Conservation (phyloP, 768 basidiomycete species). For the Amanita exitialis region DNA sequence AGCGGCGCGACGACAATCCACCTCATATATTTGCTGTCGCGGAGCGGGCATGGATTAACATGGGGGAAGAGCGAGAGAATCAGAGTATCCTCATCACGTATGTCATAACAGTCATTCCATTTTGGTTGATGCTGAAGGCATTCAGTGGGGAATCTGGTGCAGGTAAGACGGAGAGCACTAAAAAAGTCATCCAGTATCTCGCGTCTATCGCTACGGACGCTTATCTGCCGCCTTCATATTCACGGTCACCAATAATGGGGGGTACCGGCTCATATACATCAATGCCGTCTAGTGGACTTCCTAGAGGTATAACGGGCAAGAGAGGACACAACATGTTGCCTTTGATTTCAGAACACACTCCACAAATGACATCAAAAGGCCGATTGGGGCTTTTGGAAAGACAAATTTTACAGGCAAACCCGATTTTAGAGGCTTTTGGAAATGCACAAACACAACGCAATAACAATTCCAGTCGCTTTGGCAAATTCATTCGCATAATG, state of each 20-base stretch:
- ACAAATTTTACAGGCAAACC: constrained; percentile 96
- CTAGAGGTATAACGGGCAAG: constrained; percentile 53
- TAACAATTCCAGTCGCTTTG: constrained; percentile 98
- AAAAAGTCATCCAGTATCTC: constrained; percentile 99
- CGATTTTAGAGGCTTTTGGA: constrained; percentile 94
- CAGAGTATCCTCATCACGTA: constrained; percentile 98
- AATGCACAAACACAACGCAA: constrained; percentile 98
- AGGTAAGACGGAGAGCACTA: constrained; percentile 97
- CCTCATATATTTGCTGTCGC: constrained; percentile 98
- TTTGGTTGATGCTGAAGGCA: constrained; percentile 9
- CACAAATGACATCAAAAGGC: constrained; percentile 50
- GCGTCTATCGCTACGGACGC: constrained; percentile 91
- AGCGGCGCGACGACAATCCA: constrained; percentile 83
- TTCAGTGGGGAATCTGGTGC: constrained; percentile 96
- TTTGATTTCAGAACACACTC: constrained; percentile 33
- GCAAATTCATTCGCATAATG: constrained; percentile 94
- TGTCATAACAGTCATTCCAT: constrained; percentile 19
- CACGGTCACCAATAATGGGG: constrained; percentile 54
- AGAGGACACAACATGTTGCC: constrained; percentile 38
- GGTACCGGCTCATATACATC: constrained; percentile 37
- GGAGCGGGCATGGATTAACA: constrained; percentile 96
- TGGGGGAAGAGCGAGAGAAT: constrained; percentile 94
- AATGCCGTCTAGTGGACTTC: constrained; percentile 59
- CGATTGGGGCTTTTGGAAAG: constrained; percentile 84
- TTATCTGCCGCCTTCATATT: constrained; percentile 52